These are phyloP conservation scores for Periconia digitata DNA, from an alignment of 2,329 filamentous ascomycete species.

Conservation along the genomic window DNA sequence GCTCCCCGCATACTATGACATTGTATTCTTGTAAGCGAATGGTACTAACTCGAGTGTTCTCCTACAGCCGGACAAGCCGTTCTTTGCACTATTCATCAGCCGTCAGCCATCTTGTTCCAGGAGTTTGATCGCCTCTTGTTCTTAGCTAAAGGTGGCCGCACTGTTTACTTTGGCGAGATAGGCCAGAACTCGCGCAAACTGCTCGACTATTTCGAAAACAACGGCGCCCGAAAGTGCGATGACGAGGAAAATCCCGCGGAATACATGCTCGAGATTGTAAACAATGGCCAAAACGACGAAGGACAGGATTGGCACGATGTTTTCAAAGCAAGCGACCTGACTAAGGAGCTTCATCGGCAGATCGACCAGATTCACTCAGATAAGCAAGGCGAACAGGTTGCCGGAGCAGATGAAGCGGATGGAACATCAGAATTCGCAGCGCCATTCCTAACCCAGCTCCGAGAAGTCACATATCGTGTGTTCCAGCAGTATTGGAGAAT, in stretches of 20 bases:
- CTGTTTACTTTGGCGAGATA: slow-evolving; percentile 79
- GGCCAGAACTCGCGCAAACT: slow-evolving; percentile 67
- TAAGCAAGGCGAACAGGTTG: slow-evolving; percentile 27
- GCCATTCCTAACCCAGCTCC: slow-evolving; percentile 38
- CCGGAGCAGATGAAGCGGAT: slow-evolving; percentile 42
- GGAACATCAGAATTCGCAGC: slow-evolving; percentile 48
- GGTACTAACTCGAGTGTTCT: too few relatives aligned
- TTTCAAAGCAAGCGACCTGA: slow-evolving; percentile 37
- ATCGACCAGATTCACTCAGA: slow-evolving; percentile 44
- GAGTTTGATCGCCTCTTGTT: slow-evolving; percentile 80
- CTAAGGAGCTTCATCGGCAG: slow-evolving; percentile 35
- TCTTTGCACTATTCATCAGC: slow-evolving; percentile 92
- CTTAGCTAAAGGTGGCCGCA: slow-evolving; percentile 72
- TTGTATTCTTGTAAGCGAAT: too few relatives aligned
- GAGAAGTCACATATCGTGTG: slow-evolving; percentile 43
- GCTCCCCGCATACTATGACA: too few relatives aligned
- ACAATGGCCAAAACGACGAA: slow-evolving; percentile 30
- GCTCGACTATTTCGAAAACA: slow-evolving; percentile 71
- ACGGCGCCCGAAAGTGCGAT: slow-evolving; percentile 66
- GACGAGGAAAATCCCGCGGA: slow-evolving; percentile 72
- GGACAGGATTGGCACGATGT: slow-evolving; percentile 44
- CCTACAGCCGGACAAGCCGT: slow-evolving; percentile 77
- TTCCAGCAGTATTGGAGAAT: slow-evolving; percentile 52
- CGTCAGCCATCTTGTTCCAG: slow-evolving; percentile 88
- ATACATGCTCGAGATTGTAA: slow-evolving; percentile 64